A percentile compares a stretch with the other conserved stretches of the same genome.
These are phyloP conservation scores for Wakefieldia striispora DNA, from an alignment of 768 basidiomycete species.

Conservation along the genomic window DNA sequence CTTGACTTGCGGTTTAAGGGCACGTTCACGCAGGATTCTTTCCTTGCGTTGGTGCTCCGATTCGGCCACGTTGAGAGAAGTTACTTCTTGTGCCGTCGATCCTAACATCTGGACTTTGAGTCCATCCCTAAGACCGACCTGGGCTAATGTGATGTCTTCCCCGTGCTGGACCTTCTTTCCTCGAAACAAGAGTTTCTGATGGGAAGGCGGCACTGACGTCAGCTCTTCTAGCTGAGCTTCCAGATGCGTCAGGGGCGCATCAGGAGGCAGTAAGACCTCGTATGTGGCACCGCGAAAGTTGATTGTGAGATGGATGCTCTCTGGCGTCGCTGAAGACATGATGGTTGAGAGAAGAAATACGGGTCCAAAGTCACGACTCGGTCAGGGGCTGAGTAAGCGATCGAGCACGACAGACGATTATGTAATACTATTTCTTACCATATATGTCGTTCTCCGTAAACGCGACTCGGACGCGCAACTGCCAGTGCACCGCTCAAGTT, in stretches of 20 bases:
- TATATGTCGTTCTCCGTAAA: not conserved
- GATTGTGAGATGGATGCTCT: constrained; percentile 28
- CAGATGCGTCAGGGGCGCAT: constrained; percentile 51
- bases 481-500: too few relatives aligned
- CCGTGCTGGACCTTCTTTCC: constrained; percentile 49
- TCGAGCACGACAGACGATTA: too few relatives aligned
- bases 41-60: constrained; percentile 56
- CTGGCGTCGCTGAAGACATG: constrained; percentile 12
- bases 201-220: constrained; percentile 59
- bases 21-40: constrained; percentile 56
- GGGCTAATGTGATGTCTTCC: constrained; percentile 33
- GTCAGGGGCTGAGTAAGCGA: constrained; percentile 18
- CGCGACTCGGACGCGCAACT: too few relatives aligned
- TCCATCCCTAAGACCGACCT: constrained; percentile 62
- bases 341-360: not conserved
- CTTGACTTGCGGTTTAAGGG: constrained; percentile 55
- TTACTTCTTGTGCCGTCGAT: constrained; percentile 56
- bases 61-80: constrained; percentile 53
- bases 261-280: constrained; percentile 45
- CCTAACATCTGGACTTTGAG: constrained; percentile 71
- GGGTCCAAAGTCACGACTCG: not conserved
- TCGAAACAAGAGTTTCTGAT: constrained; percentile 74
- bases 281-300: constrained; percentile 49
- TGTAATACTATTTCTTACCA: too few relatives aligned
- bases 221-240: constrained; percentile 55